Evolutionary conservation across 495 filamentous ascomycete genomes (phyloP).

Genomic region (Penicillium canariense): DNA sequence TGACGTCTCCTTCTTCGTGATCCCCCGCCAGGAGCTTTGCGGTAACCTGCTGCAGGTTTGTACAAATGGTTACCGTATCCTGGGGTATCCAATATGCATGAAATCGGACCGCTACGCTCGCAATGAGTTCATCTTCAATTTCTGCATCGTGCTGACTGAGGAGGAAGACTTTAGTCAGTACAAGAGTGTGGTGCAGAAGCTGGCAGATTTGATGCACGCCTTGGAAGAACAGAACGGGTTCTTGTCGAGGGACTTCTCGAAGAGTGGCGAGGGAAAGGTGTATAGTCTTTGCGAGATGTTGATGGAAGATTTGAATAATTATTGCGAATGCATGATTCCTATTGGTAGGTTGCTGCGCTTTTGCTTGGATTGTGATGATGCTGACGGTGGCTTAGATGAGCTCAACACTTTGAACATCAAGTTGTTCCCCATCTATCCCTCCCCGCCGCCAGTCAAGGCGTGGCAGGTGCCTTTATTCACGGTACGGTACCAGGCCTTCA

Average conservation of each 20-base stretch:
- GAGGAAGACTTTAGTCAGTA: slow-evolving; percentile 66
- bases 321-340: slow-evolving; percentile 96
- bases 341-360: slow-evolving; percentile 56
- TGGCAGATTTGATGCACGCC: slow-evolving; percentile 79
- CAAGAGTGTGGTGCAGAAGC: slow-evolving; percentile 77
- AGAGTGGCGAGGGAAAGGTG: slow-evolving; percentile 59
- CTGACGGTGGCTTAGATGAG: slow-evolving; percentile 58
- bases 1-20: slow-evolving; percentile 82
- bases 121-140: slow-evolving; percentile 98
- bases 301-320: slow-evolving; percentile 94
- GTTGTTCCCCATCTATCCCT: slow-evolving; percentile 78
- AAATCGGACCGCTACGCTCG: slow-evolving; percentile 71
- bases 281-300: slow-evolving; percentile 85
- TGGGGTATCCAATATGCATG: slow-evolving; percentile 89
- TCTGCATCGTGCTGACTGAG: slow-evolving; percentile 79
- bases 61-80: slow-evolving; percentile 72
- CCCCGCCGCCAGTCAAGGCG: slow-evolving; percentile 71
- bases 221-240: slow-evolving; percentile 86
- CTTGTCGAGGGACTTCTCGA: slow-evolving; percentile 49
- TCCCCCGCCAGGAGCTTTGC: slow-evolving; percentile 89
- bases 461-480: slow-evolving; percentile 92
- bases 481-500: slow-evolving; percentile 68
- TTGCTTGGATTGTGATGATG: background rate
- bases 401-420: slow-evolving; percentile 96
- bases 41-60: slow-evolving; percentile 74